A percentile compares a stretch with the other conserved stretches of the same genome.
phyloP scores from a whole-genome alignment of 345 rosid genomes.

The Microthlaspi erraticum region DNA sequence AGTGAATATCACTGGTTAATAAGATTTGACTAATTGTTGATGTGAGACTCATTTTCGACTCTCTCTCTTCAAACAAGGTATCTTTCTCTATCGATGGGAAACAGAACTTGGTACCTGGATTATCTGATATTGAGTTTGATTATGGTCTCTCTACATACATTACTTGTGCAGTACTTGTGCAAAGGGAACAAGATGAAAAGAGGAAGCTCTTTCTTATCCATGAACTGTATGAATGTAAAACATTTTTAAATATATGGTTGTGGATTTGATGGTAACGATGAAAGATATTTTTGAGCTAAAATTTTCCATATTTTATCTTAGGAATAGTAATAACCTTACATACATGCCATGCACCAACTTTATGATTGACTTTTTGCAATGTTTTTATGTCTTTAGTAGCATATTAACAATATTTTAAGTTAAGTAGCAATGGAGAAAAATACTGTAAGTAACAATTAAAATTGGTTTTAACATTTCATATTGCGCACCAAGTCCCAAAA shows the following conservation, averaged over 20 bases:
- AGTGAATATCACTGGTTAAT: too few species aligned
- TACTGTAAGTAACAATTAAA: neutral
- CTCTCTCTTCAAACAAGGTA: too few species aligned
- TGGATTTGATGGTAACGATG: constrained; percentile 27
- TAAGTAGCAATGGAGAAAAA: neutral
- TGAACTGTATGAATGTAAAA: constrained; percentile 26
- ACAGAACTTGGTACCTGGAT: too few species aligned
- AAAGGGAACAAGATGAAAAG: constrained; percentile 28
- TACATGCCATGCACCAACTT: neutral
- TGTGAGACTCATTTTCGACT: too few species aligned
- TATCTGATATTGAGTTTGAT: too few species aligned
- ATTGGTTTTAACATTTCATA: neutral
- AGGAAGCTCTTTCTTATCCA: constrained; percentile 23
- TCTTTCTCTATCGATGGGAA: too few species aligned
- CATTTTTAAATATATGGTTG: constrained; percentile 28
- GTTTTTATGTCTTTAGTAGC: neutral
- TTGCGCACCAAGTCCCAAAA: neutral
- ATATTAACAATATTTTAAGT: neutral
- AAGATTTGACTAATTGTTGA: too few species aligned
- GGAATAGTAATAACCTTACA: neutral
- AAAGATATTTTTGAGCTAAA: neutral
- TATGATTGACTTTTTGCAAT: constrained; percentile 13
- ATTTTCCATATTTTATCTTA: neutral
- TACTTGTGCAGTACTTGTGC: too few species aligned
- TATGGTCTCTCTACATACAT: too few species aligned